Evolutionary conservation across 176 grass and related monocot species (phyloP).

Genomic region (Aechmea fasciata): DNA sequence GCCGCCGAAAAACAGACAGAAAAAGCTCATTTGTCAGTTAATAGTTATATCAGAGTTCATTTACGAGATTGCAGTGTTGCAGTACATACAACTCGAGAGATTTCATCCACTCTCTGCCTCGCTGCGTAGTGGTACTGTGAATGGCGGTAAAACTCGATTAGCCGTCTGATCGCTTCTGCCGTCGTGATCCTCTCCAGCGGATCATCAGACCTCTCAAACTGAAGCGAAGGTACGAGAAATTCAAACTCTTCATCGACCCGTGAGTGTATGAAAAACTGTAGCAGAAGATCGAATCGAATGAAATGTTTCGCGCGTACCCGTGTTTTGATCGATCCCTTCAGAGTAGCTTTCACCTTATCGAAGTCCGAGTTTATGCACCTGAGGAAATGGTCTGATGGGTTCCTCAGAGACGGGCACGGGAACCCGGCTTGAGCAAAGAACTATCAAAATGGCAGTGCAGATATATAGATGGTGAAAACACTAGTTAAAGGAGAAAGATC

Average conservation of each 20-base stretch:
- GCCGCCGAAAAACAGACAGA: conserved; percentile 13
- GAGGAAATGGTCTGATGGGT: conserved; percentile 95
- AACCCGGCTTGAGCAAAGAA: conserved; percentile 94
- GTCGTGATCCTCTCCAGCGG: conserved; percentile 64
- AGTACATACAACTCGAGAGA: conserved; percentile 61
- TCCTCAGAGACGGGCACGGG: conserved; percentile 71
- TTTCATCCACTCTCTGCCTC: conserved; percentile 70
- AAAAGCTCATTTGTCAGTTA: too few species aligned
- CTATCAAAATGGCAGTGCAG: conserved; percentile 18
- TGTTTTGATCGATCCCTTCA: conserved; percentile 87
- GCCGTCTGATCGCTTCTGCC: conserved; percentile 59
- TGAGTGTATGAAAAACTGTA: neutral
- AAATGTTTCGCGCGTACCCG: conserved; percentile 23
- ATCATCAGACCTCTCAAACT: conserved; percentile 82
- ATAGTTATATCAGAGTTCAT: neutral
- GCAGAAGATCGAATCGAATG: neutral
- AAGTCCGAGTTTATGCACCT: conserved; percentile 90
- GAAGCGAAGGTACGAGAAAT: neutral
- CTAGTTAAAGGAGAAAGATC: too few species aligned
- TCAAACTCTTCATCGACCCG: neutral
- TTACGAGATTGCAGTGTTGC: neutral
- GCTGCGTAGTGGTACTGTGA: conserved; percentile 53
- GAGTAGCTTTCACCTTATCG: conserved; percentile 97
- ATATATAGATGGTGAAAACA: neutral
- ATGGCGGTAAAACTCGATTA: conserved; percentile 57